A percentile compares a stretch with the other conserved stretches of the same genome.
These are phyloP conservation scores for Puccinia novopanici DNA, from an alignment of 1,284 basidiomycete genomes.

Conservation along the genomic window DNA sequence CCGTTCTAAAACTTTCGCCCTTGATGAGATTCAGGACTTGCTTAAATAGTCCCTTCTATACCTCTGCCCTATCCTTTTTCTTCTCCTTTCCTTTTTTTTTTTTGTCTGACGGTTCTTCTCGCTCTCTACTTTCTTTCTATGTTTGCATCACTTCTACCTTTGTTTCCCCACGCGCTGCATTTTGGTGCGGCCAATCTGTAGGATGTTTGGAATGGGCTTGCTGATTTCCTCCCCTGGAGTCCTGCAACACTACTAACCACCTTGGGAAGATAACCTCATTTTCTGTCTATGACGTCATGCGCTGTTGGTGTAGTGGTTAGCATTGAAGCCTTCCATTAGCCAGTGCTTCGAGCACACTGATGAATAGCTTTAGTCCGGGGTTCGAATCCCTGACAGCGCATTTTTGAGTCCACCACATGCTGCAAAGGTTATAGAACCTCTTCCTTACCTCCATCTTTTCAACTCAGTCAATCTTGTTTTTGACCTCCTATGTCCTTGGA, in stretches of 20 bases:
- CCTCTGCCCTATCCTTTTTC: background rate
- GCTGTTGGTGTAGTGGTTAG: constrained; percentile 51
- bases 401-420: no score
- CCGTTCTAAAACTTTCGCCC: constrained; percentile 11
- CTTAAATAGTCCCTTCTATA: constrained; percentile 11
- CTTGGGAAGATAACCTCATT: background rate
- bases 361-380: constrained; percentile 46
- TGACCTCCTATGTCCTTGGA: no score
- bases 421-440: no score
- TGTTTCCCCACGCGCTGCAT: background rate
- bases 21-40: constrained; percentile 29
- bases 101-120: background rate
- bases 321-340: constrained; percentile 48
- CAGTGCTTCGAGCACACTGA: background rate
- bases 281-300: background rate
- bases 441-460: no score
- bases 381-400: constrained; percentile 46
- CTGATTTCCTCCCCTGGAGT: background rate
- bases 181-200: background rate
- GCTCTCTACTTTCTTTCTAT: background rate
- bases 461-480: no score
- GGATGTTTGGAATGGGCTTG: background rate
- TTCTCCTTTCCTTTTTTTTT: background rate
- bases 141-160: no score
- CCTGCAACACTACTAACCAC: background rate